Conservation (phyloP, 139 green algal genomes). For the Microglena sp. region DNA sequence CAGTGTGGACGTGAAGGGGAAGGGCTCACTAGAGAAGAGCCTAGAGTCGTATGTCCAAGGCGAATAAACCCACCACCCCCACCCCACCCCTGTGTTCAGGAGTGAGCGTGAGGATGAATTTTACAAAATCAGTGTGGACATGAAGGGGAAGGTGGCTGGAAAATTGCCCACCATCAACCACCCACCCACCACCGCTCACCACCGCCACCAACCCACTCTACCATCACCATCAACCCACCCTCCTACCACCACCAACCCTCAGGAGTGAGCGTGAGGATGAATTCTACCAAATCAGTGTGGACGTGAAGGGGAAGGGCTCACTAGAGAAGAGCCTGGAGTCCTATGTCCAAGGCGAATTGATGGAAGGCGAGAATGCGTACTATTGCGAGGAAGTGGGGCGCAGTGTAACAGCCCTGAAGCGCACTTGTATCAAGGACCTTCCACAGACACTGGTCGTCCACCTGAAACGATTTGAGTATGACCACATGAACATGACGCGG, state of each 20-base stretch:
- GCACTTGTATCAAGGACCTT: constrained; percentile 58
- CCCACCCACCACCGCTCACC: too few species aligned
- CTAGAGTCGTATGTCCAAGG: constrained; percentile 38
- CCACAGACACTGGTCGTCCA: constrained; percentile 69
- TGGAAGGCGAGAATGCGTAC: constrained; percentile 92
- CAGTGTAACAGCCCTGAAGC: constrained; percentile 71
- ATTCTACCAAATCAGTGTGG: constrained; percentile 63
- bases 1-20: constrained; percentile 53
- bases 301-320: constrained; percentile 53
- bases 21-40: constrained; percentile 56
- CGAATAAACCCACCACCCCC: too few species aligned
- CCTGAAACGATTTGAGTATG: constrained; percentile 83
- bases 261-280: constrained; percentile 68
- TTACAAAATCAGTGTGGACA: constrained; percentile 54
- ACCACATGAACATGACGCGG: constrained; percentile 68
- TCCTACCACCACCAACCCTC: too few species aligned
- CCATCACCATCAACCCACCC: too few species aligned
- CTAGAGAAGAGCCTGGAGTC: constrained; percentile 53
- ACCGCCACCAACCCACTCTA: too few species aligned
- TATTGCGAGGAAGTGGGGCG: constrained; percentile 60
- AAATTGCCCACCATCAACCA: background rate
- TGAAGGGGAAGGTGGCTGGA: constrained; percentile 43
- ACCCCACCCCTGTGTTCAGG: too few species aligned
- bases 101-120: constrained; percentile 78
- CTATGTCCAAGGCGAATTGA: constrained; percentile 62